These are phyloP conservation scores for Cercophora sp. DNA, from an alignment of 495 filamentous ascomycete genomes.

Conservation along the genomic window DNA sequence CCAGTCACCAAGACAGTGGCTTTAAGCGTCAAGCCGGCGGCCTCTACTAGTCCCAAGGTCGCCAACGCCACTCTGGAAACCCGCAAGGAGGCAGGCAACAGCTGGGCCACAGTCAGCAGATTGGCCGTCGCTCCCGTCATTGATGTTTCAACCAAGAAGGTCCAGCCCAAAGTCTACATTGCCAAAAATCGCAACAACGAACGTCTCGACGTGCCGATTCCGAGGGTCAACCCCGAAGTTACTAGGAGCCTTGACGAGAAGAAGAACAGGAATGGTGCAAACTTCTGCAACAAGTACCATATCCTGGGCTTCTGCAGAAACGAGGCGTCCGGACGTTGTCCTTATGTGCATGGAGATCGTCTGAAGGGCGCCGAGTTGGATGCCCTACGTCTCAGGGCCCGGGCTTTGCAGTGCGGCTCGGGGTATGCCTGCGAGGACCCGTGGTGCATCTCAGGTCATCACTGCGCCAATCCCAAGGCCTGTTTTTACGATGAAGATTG, in stretches of 20 bases:
- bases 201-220: constrained; percentile 33
- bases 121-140: constrained; percentile 12
- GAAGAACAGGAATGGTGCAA: constrained; percentile 18
- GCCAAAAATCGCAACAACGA: constrained; percentile 27
- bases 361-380: constrained; percentile 22
- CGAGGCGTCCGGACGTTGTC: constrained; percentile 20
- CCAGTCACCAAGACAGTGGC: no score
- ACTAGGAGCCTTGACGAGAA: constrained; percentile 24
- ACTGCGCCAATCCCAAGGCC: constrained; percentile 22
- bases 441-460: constrained; percentile 33
- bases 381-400: constrained; percentile 23
- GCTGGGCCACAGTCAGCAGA: constrained; percentile 21
- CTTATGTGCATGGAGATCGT: constrained; percentile 29
- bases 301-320: constrained; percentile 25
- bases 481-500: constrained; percentile 26
- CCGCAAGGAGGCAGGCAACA: no score
- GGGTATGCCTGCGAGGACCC: constrained; percentile 21
- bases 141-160: constrained; percentile 20
- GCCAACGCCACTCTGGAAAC: no score
- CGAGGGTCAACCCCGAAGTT: constrained; percentile 15
- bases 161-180: constrained; percentile 5
- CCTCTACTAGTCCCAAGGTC: no score
- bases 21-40: no score
- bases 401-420: constrained; percentile 21
- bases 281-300: constrained; percentile 37